Conservation (phyloP, 2,329 filamentous ascomycete species). For the Colletotrichum magnum region DNA sequence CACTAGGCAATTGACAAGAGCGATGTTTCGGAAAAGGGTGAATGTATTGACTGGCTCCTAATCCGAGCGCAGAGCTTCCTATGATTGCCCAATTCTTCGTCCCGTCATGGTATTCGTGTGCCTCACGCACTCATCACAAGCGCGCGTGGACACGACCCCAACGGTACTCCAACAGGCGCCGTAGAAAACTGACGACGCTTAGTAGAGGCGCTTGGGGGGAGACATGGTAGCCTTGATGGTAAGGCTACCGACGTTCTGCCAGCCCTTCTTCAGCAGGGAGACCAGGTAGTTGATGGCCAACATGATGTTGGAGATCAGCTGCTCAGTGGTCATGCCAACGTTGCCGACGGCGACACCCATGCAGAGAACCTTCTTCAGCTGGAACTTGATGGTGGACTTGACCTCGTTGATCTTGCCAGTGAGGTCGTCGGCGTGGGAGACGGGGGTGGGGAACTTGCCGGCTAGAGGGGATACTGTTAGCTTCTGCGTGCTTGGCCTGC, state of each 20-base stretch:
- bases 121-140: conserved; percentile 22
- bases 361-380: conserved; percentile 99
- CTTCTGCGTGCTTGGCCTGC: background rate
- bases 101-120: conserved; percentile 1
- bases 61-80: conserved; percentile 39
- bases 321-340: conserved; percentile 96
- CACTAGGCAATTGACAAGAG: background rate
- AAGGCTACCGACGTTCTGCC: conserved; percentile 99
- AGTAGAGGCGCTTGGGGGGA: conserved; percentile 98
- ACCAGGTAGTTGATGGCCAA: conserved; percentile 99
- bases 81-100: conserved; percentile 24
- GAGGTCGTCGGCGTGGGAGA: conserved; percentile 97
- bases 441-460: conserved; percentile 99
- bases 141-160: conserved; percentile 6
- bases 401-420: conserved; percentile 97
- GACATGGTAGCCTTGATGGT: conserved; percentile 99
- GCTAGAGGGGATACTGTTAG: conserved; percentile 67
- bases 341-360: conserved; percentile 99
- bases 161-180: conserved; percentile 26
- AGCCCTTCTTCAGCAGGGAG: conserved; percentile 99
- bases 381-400: conserved; percentile 99
- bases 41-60: conserved; percentile 35
- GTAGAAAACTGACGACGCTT: conserved; percentile 56
- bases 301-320: conserved; percentile 99
- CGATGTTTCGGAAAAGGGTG: conserved; percentile 19